These are phyloP conservation scores for Durio zibethinus DNA, from an alignment of 345 rosid genomes.

Conservation along the genomic window DNA sequence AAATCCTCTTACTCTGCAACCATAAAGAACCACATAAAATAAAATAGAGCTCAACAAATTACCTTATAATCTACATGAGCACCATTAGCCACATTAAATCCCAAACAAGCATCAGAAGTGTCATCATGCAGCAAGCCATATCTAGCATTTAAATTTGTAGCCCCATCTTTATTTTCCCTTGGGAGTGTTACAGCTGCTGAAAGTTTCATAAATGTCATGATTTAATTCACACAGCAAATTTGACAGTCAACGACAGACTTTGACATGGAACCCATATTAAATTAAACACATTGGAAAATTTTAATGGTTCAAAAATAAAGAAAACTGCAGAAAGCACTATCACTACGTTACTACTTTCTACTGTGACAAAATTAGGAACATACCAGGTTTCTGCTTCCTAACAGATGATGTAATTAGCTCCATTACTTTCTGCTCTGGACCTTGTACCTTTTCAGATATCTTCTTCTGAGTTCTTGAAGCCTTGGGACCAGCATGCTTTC, in stretches of 20 bases:
- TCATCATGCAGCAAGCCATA: conserved; percentile 24
- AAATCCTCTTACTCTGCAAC: neutral
- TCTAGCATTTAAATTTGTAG: conserved; percentile 29
- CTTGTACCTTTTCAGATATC: conserved; percentile 45
- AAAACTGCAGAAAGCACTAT: neutral
- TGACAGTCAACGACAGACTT: neutral
- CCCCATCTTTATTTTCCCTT: conserved; percentile 36
- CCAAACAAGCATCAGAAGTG: conserved; percentile 26
- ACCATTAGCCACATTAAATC: conserved; percentile 27
- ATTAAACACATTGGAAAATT: neutral
- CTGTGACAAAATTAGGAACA: conserved; percentile 1
- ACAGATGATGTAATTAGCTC: conserved; percentile 67
- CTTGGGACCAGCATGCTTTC: conserved; percentile 44
- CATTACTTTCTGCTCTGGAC: conserved; percentile 41
- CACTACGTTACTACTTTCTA: neutral
- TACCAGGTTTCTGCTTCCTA: conserved; percentile 54
- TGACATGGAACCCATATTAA: neutral
- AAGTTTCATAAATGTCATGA: conserved; percentile 15
- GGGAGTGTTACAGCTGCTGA: conserved; percentile 29
- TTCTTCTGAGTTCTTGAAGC: conserved; percentile 50
- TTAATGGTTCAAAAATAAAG: neutral
- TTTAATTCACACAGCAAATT: neutral
- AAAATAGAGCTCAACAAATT: conserved; percentile 11
- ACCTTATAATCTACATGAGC: conserved; percentile 41
- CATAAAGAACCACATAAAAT: neutral